Evolutionary conservation across 2,329 filamentous ascomycete genomes (phyloP), one percentile per base, ranked within the genome.

Genomic region (Arthrobotrys sinensis): DNA sequence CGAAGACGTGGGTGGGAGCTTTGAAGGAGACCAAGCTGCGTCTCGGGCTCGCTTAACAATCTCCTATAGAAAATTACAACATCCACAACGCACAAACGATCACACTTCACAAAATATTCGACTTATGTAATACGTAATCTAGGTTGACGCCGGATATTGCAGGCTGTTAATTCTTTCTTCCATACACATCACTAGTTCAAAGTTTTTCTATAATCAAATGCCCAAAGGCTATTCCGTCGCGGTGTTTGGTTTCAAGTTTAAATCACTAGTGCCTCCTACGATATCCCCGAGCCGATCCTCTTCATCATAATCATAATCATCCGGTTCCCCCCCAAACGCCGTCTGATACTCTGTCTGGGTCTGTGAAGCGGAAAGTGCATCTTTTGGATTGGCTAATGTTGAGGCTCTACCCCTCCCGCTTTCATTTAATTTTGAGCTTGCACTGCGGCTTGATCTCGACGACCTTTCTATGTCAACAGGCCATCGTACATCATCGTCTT

Each of bases 21-120:
- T 78, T 78, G 62, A 50, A 78, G 60, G 38, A 52, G 67, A 48
- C 65, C 72, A 65, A 70, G 57, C 57, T 60, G 66, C 67, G 50
- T 65, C 66, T 38, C 5, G 28, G 50, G 48, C 24, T 70, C 75
- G 75, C 75, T 78, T 78, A 78, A 67, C 68, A 78, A 78, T 78
- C 70, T 55, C 45, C 16, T 16, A 55, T 43, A 28, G 45, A 50
- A 75, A 75, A 40, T 10, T 68, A n/a, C 63, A 64, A 68, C 68
- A 65, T n/a, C 12, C 16, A n/a, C 69, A 73, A 64, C 60, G 7
- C 60, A 64, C 8, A 24, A 52, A 45, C 8, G 36, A 8, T 6
- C 1, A 12, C 12, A 2, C 36, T 38, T 6, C 1, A 38, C 36
- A 8, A 38, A 38, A 6, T 2, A 38, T 38, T 38, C n/a, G n/a